Percentiles rank a stretch among this genome's conserved stretches.
phyloP scores from a whole-genome alignment of 2,329 filamentous ascomycete genomes.

The Metarhizium guizhouense region DNA sequence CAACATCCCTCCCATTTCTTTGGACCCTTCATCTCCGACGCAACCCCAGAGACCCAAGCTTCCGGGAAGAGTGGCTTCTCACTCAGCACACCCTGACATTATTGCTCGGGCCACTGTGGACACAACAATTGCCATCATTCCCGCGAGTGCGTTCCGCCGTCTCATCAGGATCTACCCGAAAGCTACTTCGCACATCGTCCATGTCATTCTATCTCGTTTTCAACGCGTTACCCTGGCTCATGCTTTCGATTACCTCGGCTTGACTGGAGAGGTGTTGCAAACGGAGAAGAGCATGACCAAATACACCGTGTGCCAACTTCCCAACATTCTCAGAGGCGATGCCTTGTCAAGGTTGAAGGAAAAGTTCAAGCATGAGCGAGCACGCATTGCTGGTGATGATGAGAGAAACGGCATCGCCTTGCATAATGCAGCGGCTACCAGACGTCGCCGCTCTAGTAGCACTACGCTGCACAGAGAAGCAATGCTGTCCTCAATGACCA shows the following conservation, averaged over 20 bases:
- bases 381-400: slow-evolving; percentile 73
- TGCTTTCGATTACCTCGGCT: slow-evolving; percentile 85
- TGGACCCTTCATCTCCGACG: slow-evolving; percentile 41
- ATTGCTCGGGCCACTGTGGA: slow-evolving; percentile 93
- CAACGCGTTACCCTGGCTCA: slow-evolving; percentile 92
- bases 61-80: slow-evolving; percentile 40
- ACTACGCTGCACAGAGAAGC: slow-evolving; percentile 73
- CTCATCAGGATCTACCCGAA: slow-evolving; percentile 92
- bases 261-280: slow-evolving; percentile 84
- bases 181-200: slow-evolving; percentile 93
- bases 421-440: slow-evolving; percentile 64
- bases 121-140: slow-evolving; percentile 96
- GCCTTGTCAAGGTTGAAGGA: slow-evolving; percentile 80
- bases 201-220: slow-evolving; percentile 90
- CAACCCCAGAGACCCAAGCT: slow-evolving; percentile 27
- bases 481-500: slow-evolving; percentile 55
- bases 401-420: slow-evolving; percentile 83
- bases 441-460: slow-evolving; percentile 63
- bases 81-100: slow-evolving; percentile 91
- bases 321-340: slow-evolving; percentile 79
- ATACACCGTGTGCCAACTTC: slow-evolving; percentile 84
- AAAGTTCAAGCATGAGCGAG: slow-evolving; percentile 80
- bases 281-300: slow-evolving; percentile 92
- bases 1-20: slow-evolving; percentile 64
- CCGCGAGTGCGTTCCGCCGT: slow-evolving; percentile 87